Evolutionary conservation across 2,329 filamentous ascomycete species (phyloP).

Genomic region (Bipolaris sorokiniana): DNA sequence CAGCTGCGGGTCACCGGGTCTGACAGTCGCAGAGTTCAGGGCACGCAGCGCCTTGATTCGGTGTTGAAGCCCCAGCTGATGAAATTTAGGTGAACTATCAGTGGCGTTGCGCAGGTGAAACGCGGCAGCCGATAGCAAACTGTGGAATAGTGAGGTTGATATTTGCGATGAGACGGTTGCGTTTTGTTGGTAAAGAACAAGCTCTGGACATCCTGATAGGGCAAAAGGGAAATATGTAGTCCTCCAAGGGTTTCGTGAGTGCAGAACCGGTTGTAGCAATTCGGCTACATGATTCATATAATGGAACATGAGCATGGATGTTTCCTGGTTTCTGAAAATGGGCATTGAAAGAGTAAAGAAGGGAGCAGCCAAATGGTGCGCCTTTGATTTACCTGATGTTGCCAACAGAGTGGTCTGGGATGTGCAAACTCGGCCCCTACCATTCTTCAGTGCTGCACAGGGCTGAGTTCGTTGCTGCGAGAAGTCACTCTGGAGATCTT

Average conservation of each 20-base stretch:
- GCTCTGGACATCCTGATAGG: neutral
- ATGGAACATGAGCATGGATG: neutral
- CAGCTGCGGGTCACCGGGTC: neutral
- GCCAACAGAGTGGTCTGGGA: neutral
- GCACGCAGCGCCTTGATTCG: neutral
- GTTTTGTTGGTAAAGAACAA: neutral
- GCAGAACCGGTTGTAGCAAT: neutral
- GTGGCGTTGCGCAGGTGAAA: neutral
- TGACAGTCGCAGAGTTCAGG: neutral
- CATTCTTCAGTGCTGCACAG: neutral
- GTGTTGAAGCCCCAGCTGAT: neutral
- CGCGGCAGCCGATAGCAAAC: neutral
- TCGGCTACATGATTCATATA: neutral
- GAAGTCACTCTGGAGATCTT: neutral
- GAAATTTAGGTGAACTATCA: neutral
- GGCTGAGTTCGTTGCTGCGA: neutral
- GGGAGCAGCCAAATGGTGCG: neutral
- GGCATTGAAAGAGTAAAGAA: neutral
- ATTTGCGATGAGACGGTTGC: neutral
- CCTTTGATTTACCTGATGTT: neutral
- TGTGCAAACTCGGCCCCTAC: neutral
- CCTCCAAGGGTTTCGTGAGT: neutral
- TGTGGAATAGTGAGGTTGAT: neutral
- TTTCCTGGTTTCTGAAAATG: neutral
- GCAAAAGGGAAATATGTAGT: neutral